Conservation (phyloP, 768 basidiomycete genomes). For the Clavaria fumosa region DNA sequence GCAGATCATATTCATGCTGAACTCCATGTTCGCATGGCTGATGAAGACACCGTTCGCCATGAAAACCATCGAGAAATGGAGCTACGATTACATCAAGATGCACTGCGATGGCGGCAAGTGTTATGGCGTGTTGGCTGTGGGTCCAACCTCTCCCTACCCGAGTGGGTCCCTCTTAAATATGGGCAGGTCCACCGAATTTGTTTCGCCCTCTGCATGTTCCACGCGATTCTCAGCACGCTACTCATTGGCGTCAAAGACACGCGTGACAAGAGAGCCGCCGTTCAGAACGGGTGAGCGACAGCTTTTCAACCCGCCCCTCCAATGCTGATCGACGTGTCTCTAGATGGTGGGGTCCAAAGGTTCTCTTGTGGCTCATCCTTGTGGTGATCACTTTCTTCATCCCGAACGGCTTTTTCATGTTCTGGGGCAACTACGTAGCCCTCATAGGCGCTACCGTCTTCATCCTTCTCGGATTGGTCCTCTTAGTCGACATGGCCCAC, state of each 20-base stretch:
- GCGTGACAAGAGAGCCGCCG: constrained; percentile 78
- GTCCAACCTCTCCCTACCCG: constrained; percentile 15
- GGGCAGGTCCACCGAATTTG: constrained; percentile 84
- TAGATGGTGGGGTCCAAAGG: constrained; percentile 99
- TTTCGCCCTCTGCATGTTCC: constrained; percentile 85
- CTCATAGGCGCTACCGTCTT: constrained; percentile 88
- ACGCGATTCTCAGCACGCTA: constrained; percentile 60
- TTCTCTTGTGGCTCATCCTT: constrained; percentile 76
- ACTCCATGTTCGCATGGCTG: constrained; percentile 92
- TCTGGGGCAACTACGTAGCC: constrained; percentile 90
- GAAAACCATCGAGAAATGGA: constrained; percentile 78
- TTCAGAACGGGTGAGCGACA: constrained; percentile 79
- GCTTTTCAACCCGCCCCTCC: constrained; percentile 1
- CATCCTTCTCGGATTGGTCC: constrained; percentile 91
- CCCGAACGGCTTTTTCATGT: constrained; percentile 95
- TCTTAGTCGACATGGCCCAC: constrained; percentile 97
- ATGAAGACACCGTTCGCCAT: constrained; percentile 88
- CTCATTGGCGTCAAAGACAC: constrained; percentile 86
- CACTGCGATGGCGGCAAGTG: constrained; percentile 86
- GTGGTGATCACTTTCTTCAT: constrained; percentile 81
- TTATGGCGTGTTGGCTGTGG: constrained; percentile 88
- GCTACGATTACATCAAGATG: constrained; percentile 97
- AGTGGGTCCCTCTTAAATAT: constrained; percentile 6
- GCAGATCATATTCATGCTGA: constrained; percentile 88
- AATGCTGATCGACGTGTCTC: not conserved